phyloP scores from a whole-genome alignment of 1,139 yeast genomes.

The Trichomonascaceae sp. region DNA sequence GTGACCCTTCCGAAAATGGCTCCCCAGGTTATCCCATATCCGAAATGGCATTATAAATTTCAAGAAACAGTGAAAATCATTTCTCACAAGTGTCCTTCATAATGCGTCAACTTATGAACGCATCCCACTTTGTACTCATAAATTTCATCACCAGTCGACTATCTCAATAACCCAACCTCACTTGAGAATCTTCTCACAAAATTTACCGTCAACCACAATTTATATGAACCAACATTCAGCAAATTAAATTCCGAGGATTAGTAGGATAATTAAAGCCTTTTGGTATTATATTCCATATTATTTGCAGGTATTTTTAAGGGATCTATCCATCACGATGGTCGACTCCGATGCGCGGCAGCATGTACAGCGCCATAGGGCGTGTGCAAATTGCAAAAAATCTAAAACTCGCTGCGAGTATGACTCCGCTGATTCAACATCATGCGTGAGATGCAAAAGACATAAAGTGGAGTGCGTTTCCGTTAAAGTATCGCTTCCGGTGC shows the following conservation, averaged over 20 bases:
- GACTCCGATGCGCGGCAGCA: neutral
- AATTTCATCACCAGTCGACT: neutral
- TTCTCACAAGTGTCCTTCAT: neutral
- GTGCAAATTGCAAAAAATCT: conserved; percentile 52
- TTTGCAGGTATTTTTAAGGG: neutral
- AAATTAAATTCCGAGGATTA: too few species aligned
- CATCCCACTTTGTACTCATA: too few species aligned
- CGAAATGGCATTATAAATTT: too few species aligned
- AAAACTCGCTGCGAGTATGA: conserved; percentile 52
- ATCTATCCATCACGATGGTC: neutral
- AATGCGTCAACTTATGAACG: too few species aligned
- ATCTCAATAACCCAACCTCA: neutral
- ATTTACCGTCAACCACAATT: too few species aligned
- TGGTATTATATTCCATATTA: too few species aligned
- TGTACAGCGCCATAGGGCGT: conserved; percentile 35
- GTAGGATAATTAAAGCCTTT: too few species aligned
- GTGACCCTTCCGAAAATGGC: neutral
- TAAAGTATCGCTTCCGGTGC: neutral
- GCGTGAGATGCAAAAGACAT: conserved; percentile 44
- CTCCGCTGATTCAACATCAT: conserved; percentile 40
- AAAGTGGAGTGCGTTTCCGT: conserved; percentile 35
- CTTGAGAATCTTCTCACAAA: too few species aligned
- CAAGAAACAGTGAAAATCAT: too few species aligned
- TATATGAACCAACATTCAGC: too few species aligned
- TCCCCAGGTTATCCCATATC: neutral